Evolutionary conservation across 192 early-diverging fungal genomes (phyloP).

Genomic region (Linnemannia zychae): DNA sequence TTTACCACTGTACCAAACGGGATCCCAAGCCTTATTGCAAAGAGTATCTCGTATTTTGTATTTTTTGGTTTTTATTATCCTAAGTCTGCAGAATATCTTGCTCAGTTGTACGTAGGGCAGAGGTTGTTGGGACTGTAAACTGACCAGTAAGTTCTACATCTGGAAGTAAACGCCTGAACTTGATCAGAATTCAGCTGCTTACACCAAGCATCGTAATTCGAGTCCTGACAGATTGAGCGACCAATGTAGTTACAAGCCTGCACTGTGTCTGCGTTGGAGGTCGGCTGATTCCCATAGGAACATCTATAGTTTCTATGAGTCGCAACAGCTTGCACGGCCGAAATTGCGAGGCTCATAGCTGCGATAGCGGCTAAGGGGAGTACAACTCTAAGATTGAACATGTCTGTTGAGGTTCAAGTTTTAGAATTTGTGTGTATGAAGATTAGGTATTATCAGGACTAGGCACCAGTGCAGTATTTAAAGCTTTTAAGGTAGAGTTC

Average conservation of each 20-base stretch:
- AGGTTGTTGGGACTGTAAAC: conserved; percentile 7
- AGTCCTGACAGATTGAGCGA: conserved; percentile 10
- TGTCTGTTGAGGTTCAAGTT: neutral
- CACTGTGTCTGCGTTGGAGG: conserved; percentile 8
- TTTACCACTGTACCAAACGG: no score
- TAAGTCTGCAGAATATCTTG: conserved; percentile 2
- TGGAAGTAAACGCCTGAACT: conserved; percentile 13
- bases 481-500: neutral
- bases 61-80: conserved; percentile 9
- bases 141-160: conserved; percentile 13
- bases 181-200: conserved; percentile 13
- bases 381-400: conserved; percentile 10
- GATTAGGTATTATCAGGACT: no score
- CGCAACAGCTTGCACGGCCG: conserved; percentile 13
- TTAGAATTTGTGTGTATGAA: no score
- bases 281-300: conserved; percentile 2
- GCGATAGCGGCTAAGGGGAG: conserved; percentile 7
- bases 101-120: conserved; percentile 11
- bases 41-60: conserved; percentile 10
- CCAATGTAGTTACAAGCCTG: conserved; percentile 5
- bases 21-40: no score
- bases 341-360: conserved; percentile 8
- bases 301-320: conserved; percentile 11
- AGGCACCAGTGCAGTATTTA: no score
- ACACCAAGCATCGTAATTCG: conserved; percentile 9